Base-by-base conservation (phyloP, 1,284 basidiomycete genomes). In the Puccinia hordei region DNA sequence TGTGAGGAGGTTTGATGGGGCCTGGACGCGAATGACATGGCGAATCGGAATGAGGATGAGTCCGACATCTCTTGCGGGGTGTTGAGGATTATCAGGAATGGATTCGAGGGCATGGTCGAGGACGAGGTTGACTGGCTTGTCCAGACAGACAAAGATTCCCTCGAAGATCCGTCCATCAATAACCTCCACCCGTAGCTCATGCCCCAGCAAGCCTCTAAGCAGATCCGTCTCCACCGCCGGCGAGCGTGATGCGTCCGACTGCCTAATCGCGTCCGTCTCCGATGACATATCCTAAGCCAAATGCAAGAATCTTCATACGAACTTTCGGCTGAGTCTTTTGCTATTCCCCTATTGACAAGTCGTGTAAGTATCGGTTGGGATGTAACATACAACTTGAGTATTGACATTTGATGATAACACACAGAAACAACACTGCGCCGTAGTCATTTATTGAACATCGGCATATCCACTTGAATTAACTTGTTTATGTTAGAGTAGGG, bases 41-140 rank as follows among this genome's bases (percentile, higher is more conserved):
- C 57, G 51, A 44, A 59, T 13, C 19, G 76, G 53, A 33, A 78
- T 59, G n/a, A 68, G 68, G 41, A 78, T 71, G 12, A 78, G 51
- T 15, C 63, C 65, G 17, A 69, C 63, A 41, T 69, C 76, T 8
- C 76, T 24, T 19, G 38, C 0, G 19, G 63, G 8, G 17, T 35
- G n/a, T n/a, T n/a, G 22, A 15, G 13, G 30, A 10, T 41, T n/a
- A 15, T 38, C 10, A 4, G n/a, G 10, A 66, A 68, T 8, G 8
- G 35, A 55, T 78, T 78, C 76, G 10, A 71, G 22, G 19, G 76
- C 65, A 19, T 71, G 65, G 27, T 78, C 76, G 12, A 78, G 55
- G n/a, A 78, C 66, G 15, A 78, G 35, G 66, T 78, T 68, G 22
- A 33, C 63, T 0, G 51, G 65, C n/a, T 71, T 46, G 35, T 78